phyloP scores from a whole-genome alignment of 768 basidiomycete genomes.

The Podaxis sp. region DNA sequence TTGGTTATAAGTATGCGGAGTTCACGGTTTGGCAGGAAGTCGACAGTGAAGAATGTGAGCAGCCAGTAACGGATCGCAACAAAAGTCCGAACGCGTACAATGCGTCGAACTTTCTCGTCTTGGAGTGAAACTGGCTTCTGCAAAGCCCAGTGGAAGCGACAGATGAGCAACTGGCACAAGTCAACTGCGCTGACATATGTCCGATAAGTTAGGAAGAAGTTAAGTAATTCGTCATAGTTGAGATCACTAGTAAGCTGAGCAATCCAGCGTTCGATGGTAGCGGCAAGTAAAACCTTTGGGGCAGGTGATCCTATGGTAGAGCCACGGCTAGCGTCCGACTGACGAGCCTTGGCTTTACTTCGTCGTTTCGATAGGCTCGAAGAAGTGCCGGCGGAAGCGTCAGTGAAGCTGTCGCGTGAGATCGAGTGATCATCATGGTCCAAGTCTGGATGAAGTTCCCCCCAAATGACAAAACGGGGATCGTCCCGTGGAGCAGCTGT shows the following conservation, averaged over 20 bases:
- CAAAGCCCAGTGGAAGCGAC: constrained; percentile 88
- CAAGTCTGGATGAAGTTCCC: constrained; percentile 43
- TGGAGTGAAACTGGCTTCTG: constrained; percentile 43
- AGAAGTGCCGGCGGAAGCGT: constrained; percentile 23
- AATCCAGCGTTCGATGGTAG: constrained; percentile 92
- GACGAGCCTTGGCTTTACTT: constrained; percentile 31
- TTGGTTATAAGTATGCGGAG: constrained; percentile 68
- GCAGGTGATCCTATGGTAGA: constrained; percentile 18
- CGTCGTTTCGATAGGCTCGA: constrained; percentile 35
- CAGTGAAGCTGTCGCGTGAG: constrained; percentile 32
- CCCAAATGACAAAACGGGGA: constrained; percentile 92
- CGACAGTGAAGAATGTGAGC: constrained; percentile 84
- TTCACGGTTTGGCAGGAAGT: constrained; percentile 81
- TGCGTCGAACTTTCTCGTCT: constrained; percentile 70
- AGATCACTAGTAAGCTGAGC: constrained; percentile 86
- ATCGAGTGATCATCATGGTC: constrained; percentile 31
- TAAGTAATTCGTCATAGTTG: constrained; percentile 82
- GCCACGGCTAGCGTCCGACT: constrained; percentile 24
- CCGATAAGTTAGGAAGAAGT: constrained; percentile 92
- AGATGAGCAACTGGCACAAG: constrained; percentile 78
- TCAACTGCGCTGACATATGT: constrained; percentile 79
- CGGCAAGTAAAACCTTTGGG: constrained; percentile 69
- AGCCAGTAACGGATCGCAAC: constrained; percentile 91
- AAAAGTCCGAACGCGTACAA: constrained; percentile 87
- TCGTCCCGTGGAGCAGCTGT: constrained; percentile 79